Evolutionary conservation across 768 basidiomycete genomes (phyloP).

Genomic region (Tricholoma furcatifolium): DNA sequence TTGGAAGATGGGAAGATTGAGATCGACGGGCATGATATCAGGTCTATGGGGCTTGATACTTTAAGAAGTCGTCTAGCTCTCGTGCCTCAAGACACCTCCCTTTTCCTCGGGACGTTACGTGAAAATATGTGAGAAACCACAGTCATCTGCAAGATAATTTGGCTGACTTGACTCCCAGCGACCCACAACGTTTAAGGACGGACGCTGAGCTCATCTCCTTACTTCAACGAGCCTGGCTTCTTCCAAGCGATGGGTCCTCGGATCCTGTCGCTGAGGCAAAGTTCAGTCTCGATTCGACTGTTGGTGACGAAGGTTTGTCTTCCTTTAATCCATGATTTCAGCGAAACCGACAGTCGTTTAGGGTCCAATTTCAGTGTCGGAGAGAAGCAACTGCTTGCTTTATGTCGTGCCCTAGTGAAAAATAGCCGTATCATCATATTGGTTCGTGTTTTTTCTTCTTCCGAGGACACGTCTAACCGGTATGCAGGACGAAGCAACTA

Average conservation of each 20-base stretch:
- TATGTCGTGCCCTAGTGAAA: constrained; percentile 62
- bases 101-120: constrained; percentile 45
- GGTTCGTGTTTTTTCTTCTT: constrained; percentile 29
- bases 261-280: constrained; percentile 57
- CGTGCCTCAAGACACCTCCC: constrained; percentile 63
- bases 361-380: constrained; percentile 65
- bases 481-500: constrained; percentile 58
- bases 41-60: constrained; percentile 48
- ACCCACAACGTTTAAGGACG: constrained; percentile 50
- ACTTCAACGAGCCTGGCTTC: constrained; percentile 59
- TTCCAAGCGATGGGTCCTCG: constrained; percentile 45
- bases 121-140: constrained; percentile 35
- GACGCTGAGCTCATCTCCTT: constrained; percentile 64
- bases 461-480: not conserved
- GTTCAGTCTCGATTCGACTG: constrained; percentile 60
- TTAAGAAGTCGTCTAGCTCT: constrained; percentile 58
- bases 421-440: constrained; percentile 57
- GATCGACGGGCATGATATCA: constrained; percentile 55
- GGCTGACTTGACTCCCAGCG: constrained; percentile 25
- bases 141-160: not conserved
- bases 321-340: not conserved
- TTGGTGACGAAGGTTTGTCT: constrained; percentile 59
- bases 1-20: constrained; percentile 53
- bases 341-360: constrained; percentile 16
- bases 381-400: constrained; percentile 64